Percentiles rank a stretch among this genome's conserved stretches.
phyloP scores from a whole-genome alignment of 1,284 basidiomycete genomes.

The Fomitopsis betulina region DNA sequence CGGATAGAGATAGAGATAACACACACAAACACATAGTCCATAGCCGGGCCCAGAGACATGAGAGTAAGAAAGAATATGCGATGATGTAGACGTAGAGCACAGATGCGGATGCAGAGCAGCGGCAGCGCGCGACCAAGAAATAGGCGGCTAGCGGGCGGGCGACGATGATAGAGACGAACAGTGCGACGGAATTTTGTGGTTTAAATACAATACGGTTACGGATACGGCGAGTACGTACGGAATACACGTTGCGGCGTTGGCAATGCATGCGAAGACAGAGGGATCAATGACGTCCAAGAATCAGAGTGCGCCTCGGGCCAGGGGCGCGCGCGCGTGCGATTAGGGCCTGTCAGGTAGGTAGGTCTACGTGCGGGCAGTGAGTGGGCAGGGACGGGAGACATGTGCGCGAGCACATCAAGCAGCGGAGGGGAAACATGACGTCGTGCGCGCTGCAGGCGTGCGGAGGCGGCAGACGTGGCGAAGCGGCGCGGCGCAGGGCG shows the following conservation, averaged over 20 bases:
- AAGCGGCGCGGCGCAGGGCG: not conserved
- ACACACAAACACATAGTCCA: not conserved
- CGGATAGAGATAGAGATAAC: not conserved
- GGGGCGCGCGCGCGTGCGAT: constrained; percentile 1
- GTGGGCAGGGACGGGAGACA: not conserved
- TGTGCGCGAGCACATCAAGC: not conserved
- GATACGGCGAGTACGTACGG: not conserved
- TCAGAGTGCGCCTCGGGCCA: not conserved
- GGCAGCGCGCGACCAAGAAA: constrained; percentile 3
- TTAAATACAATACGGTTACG: constrained; percentile 2
- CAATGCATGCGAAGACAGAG: not conserved
- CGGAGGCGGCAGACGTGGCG: not conserved
- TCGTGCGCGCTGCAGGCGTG: not conserved
- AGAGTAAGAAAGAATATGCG: not conserved
- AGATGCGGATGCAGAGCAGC: constrained; percentile 2
- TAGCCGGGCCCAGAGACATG: not conserved
- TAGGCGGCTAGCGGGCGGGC: not conserved
- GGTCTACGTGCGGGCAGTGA: not conserved
- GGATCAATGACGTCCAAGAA: not conserved
- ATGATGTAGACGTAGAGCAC: not conserved
- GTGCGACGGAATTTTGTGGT: not conserved
- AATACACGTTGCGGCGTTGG: not conserved
- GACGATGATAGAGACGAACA: not conserved
- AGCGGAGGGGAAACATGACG: not conserved
- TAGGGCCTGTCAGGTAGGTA: not conserved